Base-by-base conservation (phyloP, 345 rosid genomes). In the Gossypium arboreum region DNA sequence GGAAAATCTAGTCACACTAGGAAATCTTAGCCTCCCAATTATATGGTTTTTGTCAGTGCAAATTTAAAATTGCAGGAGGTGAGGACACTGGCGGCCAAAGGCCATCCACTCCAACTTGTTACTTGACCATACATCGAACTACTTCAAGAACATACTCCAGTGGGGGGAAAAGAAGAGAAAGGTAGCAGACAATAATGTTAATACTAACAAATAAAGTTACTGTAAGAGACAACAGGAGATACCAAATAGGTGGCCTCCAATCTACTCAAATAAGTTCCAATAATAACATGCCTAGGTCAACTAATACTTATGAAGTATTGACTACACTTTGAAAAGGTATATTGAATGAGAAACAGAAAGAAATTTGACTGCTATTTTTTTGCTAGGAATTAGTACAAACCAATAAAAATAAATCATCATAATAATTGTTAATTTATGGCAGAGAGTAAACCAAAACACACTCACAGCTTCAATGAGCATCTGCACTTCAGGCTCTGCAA, bases 401-500 rank as follows among this genome's bases (percentile, higher is more conserved):
- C n/a, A 8, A 17, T 9, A 66, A 68, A 15, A 7, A 24, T 68
- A 68, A 6, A 13, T 41, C 48, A 68, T 22, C 41, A 24, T 18
- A 41, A n/a, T 43, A 65, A 29, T 43, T 17, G 43, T 34, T 70
- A 57, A 62, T 71, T 41, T 61, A 73, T 25, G 29, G 74, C 9
- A 47, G 27, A 50, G 44, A 45, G 55, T 39, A 67, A 65, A 43
- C 44, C 43, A 74, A 81, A 79, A 16, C 56, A 75, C 34, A 81
- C 92, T 87, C 81, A 96, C 99, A 85, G 99, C 94, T 89, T 96
- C 98, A 69, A 92, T 85, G 78, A 96, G 92, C 97, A 86, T 90
- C 86, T 96, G 98, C 86, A 86, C 87, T 79, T 96, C 99, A 72
- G 97, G 83, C 80, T 96, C 99, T 2, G 87, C 93, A 80, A 96